These are phyloP conservation scores for Clavariopsis aquatica DNA, from an alignment of 495 filamentous ascomycete species.

Conservation along the genomic window DNA sequence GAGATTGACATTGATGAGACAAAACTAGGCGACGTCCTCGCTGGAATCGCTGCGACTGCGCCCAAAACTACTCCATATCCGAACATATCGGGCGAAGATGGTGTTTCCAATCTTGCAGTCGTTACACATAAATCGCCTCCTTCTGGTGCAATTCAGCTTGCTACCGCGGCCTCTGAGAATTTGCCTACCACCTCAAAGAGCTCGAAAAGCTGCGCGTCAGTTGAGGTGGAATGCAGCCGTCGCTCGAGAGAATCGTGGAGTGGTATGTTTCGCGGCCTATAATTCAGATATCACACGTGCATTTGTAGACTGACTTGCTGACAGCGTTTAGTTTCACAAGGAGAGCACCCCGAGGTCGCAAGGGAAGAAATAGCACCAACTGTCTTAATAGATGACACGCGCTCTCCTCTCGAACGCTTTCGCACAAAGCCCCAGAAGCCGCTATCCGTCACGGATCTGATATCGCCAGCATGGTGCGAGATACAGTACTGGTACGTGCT, in stretches of 20 bases:
- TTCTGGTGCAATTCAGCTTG: neutral
- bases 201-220: constrained; percentile 21
- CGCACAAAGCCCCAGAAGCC: constrained; percentile 73
- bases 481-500: constrained; percentile 88
- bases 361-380: neutral
- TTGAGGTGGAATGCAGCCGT: constrained; percentile 35
- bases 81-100: constrained; percentile 7
- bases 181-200: neutral
- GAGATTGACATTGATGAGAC: constrained; percentile 43
- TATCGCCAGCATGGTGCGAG: constrained; percentile 93
- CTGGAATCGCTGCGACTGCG: constrained; percentile 29
- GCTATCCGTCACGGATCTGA: constrained; percentile 86
- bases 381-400: constrained; percentile 22
- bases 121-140: constrained; percentile 8
- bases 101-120: neutral
- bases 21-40: constrained; percentile 35
- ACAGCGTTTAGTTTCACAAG: constrained; percentile 43
- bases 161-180: neutral
- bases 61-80: constrained; percentile 13
- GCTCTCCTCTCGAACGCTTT: constrained; percentile 73
- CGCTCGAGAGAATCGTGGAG: constrained; percentile 23
- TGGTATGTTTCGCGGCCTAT: constrained; percentile 9
- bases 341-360: neutral
- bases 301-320: constrained; percentile 41
- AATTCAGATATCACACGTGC: constrained; percentile 4